Evolutionary conservation across 2,329 filamentous ascomycete species (phyloP).

Genomic region (Aaosphaeria pasadenensis): DNA sequence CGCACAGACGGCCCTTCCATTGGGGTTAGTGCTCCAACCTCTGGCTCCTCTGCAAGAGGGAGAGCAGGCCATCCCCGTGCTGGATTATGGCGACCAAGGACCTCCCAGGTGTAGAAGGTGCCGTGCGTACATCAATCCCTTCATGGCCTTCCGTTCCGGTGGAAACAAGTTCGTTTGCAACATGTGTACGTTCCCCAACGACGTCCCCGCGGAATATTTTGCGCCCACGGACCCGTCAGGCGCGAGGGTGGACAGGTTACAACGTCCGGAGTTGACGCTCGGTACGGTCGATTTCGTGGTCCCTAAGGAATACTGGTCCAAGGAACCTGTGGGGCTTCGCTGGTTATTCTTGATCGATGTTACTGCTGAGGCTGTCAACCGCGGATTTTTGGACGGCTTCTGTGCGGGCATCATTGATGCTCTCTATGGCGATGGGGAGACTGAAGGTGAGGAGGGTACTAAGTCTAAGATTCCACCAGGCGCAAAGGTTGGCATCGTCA

Average conservation of each 20-base stretch:
- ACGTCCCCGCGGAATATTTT: conserved; percentile 89
- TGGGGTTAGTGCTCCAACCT: conserved; percentile 86
- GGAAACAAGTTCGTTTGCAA: conserved; percentile 98
- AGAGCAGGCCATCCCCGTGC: conserved; percentile 81
- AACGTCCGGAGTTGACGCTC: conserved; percentile 82
- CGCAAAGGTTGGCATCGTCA: conserved; percentile 89
- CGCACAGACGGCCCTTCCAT: conserved; percentile 73
- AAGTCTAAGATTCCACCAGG: conserved; percentile 67
- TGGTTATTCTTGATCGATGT: conserved; percentile 94
- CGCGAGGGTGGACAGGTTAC: conserved; percentile 79
- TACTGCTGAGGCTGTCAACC: conserved; percentile 85
- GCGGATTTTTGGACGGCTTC: conserved; percentile 84
- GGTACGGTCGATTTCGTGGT: conserved; percentile 96
- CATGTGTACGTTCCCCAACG: conserved; percentile 95
- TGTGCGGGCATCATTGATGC: conserved; percentile 85
- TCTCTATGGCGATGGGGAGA: conserved; percentile 66
- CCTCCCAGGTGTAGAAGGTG: conserved; percentile 91
- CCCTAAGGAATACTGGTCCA: conserved; percentile 98
- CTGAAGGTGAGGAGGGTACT: conserved; percentile 48
- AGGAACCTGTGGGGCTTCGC: conserved; percentile 81
- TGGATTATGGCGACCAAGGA: conserved; percentile 90
- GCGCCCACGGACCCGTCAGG: conserved; percentile 85
- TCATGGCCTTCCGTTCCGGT: conserved; percentile 94
- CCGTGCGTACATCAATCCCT: conserved; percentile 96
- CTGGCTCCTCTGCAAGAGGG: conserved; percentile 79